These are phyloP conservation scores for Neonectria magnoliae DNA, from an alignment of 2,329 filamentous ascomycete species.

Conservation along the genomic window DNA sequence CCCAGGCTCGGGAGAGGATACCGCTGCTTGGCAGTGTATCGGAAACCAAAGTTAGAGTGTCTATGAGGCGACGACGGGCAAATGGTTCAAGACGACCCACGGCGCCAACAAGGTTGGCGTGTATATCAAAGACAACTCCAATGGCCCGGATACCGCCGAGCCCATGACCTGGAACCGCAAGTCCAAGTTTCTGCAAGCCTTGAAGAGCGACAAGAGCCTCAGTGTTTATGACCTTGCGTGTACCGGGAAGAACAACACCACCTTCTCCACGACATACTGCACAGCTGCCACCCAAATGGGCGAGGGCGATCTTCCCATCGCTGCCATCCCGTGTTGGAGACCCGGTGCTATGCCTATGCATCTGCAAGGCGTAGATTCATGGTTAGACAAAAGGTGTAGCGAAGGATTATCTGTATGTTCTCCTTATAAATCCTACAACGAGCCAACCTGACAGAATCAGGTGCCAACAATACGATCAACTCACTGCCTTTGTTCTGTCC, in stretches of 20 bases:
- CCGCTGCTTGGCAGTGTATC: slow-evolving; percentile 55
- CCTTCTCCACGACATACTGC: slow-evolving; percentile 55
- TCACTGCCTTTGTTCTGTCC: slow-evolving; percentile 58
- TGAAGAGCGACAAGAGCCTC: slow-evolving; percentile 38
- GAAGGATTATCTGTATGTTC: slow-evolving; percentile 54
- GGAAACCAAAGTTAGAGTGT: slow-evolving; percentile 55
- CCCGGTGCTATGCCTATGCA: slow-evolving; percentile 52
- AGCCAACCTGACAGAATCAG: slow-evolving; percentile 35
- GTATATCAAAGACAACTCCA: slow-evolving; percentile 50
- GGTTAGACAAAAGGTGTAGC: slow-evolving; percentile 51
- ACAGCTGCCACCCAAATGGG: slow-evolving; percentile 41
- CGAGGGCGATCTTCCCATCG: slow-evolving; percentile 44
- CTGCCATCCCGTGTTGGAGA: slow-evolving; percentile 54
- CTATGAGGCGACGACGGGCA: slow-evolving; percentile 50
- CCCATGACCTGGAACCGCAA: slow-evolving; percentile 44
- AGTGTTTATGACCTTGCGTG: slow-evolving; percentile 53
- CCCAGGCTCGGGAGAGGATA: slow-evolving; percentile 21
- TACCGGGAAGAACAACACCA: slow-evolving; percentile 53
- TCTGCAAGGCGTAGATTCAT: slow-evolving; percentile 50
- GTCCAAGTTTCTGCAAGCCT: slow-evolving; percentile 39
- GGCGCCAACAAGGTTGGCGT: slow-evolving; percentile 36
- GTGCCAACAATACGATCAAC: slow-evolving; percentile 57
- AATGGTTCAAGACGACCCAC: slow-evolving; percentile 53
- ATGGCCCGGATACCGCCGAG: slow-evolving; percentile 46
- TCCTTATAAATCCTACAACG: background rate